Evolutionary conservation across 306 rosid genomes (phyloP), one percentile per base, ranked within the genome.

Genomic region (Acacia melanoxylon): DNA sequence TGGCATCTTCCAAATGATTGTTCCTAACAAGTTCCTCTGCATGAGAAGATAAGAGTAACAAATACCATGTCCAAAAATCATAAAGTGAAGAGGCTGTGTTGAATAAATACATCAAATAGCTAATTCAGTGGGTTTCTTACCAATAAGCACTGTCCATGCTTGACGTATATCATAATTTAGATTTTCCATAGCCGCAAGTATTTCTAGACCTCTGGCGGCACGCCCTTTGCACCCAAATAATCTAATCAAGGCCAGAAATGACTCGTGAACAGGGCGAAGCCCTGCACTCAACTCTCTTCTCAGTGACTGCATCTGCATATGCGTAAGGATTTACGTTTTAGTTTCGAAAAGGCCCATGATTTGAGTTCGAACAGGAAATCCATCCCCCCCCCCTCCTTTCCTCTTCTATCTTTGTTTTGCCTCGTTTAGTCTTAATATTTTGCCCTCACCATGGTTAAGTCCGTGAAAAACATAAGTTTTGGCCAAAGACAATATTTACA

Each of bases 131-230:
- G 2, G 22, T 8, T 44, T 27, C 56, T 48, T 81, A 89, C 99
- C 97, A 86, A 87, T 85, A 63, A 95, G 93, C 78, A 93, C 83
- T 7, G 91, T 71, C 99, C 98, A 94, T 83, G 98, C 97, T 40
- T 79, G 95, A 58, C 98, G 93, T 86, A 94, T 89, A 85, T 94
- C 96, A 72, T 89, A 94, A 75, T 91, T 73, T 33, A 94, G 85
- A 29, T 87, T 89, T 84, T 93, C 98, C 99, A 95, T 93, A 25
- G 97, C 97, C 12, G 90, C 89, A 77, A 95, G 99, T 75, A 93
- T 89, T 78, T 95, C 97, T 67, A 88, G 71, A 45, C 95, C 97
- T 80, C 86, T 89, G 19, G 81, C 73, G 24, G 97, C 88, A 56
- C 72, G 78, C 24, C 99, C 99, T 83, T 89, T 91, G 12, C 91